These are phyloP conservation scores for Ustilago cynodontis DNA, from an alignment of 1,284 basidiomycete species.

Conservation along the genomic window DNA sequence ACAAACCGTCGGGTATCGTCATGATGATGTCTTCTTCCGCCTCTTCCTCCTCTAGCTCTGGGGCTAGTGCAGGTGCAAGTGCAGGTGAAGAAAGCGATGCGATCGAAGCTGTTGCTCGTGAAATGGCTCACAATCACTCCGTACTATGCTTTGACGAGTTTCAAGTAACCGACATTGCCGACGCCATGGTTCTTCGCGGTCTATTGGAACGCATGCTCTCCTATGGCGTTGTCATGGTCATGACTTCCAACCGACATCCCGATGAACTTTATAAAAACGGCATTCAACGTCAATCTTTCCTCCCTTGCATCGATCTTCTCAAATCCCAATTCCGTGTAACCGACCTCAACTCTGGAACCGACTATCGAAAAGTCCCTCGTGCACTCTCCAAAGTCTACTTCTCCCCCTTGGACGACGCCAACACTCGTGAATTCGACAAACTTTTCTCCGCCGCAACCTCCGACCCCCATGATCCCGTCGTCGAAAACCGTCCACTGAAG, in stretches of 20 bases:
- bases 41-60: slow-evolving; percentile 11
- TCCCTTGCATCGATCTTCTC: slow-evolving; percentile 94
- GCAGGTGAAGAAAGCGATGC: slow-evolving; percentile 77
- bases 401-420: slow-evolving; percentile 79
- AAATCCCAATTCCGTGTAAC: slow-evolving; percentile 87
- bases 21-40: slow-evolving; percentile 54
- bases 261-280: slow-evolving; percentile 99
- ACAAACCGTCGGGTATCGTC: slow-evolving; percentile 67
- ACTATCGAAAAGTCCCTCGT: slow-evolving; percentile 72
- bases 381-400: slow-evolving; percentile 89
- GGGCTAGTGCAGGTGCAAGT: slow-evolving; percentile 5
- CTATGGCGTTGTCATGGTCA: slow-evolving; percentile 90
- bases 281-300: slow-evolving; percentile 94
- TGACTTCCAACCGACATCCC: slow-evolving; percentile 98
- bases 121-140: slow-evolving; percentile 78
- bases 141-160: slow-evolving; percentile 99
- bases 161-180: slow-evolving; percentile 98
- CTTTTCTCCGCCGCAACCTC: slow-evolving; percentile 80
- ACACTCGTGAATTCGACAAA: slow-evolving; percentile 80
- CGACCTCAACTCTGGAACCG: slow-evolving; percentile 93
- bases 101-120: slow-evolving; percentile 87
- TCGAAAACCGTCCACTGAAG: slow-evolving; percentile 77
- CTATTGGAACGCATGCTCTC: slow-evolving; percentile 86
- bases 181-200: slow-evolving; percentile 95
- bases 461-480: slow-evolving; percentile 75